These are phyloP conservation scores for Trichophaea hybrida DNA, from an alignment of 2,329 filamentous ascomycete species.

Conservation along the genomic window DNA sequence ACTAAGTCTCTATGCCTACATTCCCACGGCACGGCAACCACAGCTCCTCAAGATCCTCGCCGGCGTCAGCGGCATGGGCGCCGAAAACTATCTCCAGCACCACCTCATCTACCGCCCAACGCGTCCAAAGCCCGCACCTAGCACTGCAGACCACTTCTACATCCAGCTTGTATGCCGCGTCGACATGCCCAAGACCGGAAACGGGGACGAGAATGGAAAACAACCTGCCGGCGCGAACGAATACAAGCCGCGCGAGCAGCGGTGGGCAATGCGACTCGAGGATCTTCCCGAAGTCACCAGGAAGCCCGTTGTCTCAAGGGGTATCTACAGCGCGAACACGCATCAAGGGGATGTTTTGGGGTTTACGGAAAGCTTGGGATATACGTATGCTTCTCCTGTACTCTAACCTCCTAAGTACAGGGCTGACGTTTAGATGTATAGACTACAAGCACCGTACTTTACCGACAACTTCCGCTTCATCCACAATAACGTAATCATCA, in stretches of 20 bases:
- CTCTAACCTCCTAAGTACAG: background rate
- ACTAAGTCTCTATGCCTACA: conserved; percentile 26
- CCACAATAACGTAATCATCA: conserved; percentile 17
- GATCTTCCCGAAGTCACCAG: conserved; percentile 25
- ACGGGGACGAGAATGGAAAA: background rate
- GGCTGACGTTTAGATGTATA: background rate
- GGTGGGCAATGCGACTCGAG: conserved; percentile 24
- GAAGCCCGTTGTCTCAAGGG: conserved; percentile 18
- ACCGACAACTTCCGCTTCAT: conserved; percentile 10
- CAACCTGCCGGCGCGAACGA: background rate
- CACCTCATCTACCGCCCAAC: conserved; percentile 24
- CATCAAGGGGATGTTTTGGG: conserved; percentile 22
- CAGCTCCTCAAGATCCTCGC: conserved; percentile 24
- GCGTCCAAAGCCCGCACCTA: conserved; percentile 13
- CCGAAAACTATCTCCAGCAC: conserved; percentile 23
- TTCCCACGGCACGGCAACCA: conserved; percentile 19
- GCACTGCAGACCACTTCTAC: conserved; percentile 23
- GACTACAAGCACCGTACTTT: conserved; percentile 16
- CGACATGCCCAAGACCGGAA: background rate
- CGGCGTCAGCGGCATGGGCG: conserved; percentile 24
- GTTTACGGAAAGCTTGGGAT: conserved; percentile 25
- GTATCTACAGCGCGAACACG: conserved; percentile 13
- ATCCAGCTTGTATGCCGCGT: conserved; percentile 24
- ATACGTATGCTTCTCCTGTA: conserved; percentile 14
- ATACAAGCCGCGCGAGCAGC: conserved; percentile 24